phyloP scores from a whole-genome alignment of 192 early-diverging fungal species.

The Dimargaris xerosporica region DNA sequence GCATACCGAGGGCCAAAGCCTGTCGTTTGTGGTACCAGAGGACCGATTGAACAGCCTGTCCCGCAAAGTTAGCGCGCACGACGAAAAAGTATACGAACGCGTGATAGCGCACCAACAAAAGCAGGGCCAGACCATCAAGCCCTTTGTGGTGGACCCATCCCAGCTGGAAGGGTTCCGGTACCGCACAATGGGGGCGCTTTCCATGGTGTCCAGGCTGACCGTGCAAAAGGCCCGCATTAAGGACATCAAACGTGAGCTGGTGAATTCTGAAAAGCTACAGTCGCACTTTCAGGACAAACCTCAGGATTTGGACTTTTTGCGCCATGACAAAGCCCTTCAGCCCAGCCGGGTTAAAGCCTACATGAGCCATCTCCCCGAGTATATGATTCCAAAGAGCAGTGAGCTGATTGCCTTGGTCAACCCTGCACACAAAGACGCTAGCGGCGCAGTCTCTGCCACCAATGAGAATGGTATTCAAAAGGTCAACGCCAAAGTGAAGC shows the following conservation, averaged over 20 bases:
- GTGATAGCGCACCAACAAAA: conserved; percentile 51
- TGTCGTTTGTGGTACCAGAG: conserved; percentile 63
- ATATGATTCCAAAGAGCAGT: too few relatives aligned
- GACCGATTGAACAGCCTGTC: conserved; percentile 22
- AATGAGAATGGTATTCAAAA: too few relatives aligned
- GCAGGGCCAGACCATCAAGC: conserved; percentile 32
- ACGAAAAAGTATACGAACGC: conserved; percentile 55
- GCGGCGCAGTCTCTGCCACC: too few relatives aligned
- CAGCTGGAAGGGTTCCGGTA: conserved; percentile 87
- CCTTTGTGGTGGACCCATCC: conserved; percentile 79
- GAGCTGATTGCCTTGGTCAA: too few relatives aligned
- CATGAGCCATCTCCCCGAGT: too few relatives aligned
- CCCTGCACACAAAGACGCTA: too few relatives aligned
- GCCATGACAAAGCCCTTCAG: conserved; percentile 81
- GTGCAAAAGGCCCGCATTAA: conserved; percentile 87
- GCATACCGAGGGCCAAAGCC: conserved; percentile 71
- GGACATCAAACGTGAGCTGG: conserved; percentile 86
- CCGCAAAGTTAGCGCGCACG: conserved; percentile 20
- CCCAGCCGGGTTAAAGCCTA: too few relatives aligned
- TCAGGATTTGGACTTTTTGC: conserved; percentile 74
- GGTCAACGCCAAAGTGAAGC: too few relatives aligned
- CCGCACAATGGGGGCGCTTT: conserved; percentile 72
- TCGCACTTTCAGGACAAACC: conserved; percentile 96
- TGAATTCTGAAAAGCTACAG: conserved; percentile 91
- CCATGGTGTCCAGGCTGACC: conserved; percentile 51